These are phyloP conservation scores for Lablab purpureus DNA, from an alignment of 306 rosid genomes.

Conservation along the genomic window DNA sequence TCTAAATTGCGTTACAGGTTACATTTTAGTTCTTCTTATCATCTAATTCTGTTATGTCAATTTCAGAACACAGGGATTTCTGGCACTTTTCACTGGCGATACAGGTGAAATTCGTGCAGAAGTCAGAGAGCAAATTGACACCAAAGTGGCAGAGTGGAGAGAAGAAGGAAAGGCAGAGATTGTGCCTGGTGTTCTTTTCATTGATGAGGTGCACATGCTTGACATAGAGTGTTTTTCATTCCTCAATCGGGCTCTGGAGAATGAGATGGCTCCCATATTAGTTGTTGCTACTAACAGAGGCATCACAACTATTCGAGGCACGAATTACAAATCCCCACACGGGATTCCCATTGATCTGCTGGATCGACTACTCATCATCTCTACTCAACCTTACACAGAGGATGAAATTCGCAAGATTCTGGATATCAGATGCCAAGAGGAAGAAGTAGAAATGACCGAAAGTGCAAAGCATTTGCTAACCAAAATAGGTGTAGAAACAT, in stretches of 20 bases:
- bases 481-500: slow-evolving; percentile 91
- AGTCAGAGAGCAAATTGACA: slow-evolving; percentile 98
- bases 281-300: slow-evolving; percentile 98
- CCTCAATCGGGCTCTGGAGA: slow-evolving; percentile 92
- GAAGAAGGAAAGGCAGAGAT: slow-evolving; percentile 99
- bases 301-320: slow-evolving; percentile 92
- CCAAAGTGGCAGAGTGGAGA: slow-evolving; percentile 99
- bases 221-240: slow-evolving; percentile 97
- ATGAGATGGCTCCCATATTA: slow-evolving; percentile 96
- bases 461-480: slow-evolving; percentile 84
- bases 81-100: slow-evolving; percentile 96
- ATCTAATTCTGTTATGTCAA: slow-evolving; percentile 39
- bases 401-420: slow-evolving; percentile 86
- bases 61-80: slow-evolving; percentile 94
- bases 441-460: slow-evolving; percentile 94
- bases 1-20: background rate
- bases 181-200: slow-evolving; percentile 95
- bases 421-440: slow-evolving; percentile 92
- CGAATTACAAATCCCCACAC: slow-evolving; percentile 92
- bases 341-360: slow-evolving; percentile 95
- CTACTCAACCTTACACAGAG: slow-evolving; percentile 87
- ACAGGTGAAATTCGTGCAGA: slow-evolving; percentile 98
- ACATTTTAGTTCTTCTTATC: slow-evolving; percentile 10
- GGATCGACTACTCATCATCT: slow-evolving; percentile 90
- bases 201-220: slow-evolving; percentile 98